These are phyloP conservation scores for Solanum arcanum DNA, from an alignment of 257 asterid species.

Conservation along the genomic window DNA sequence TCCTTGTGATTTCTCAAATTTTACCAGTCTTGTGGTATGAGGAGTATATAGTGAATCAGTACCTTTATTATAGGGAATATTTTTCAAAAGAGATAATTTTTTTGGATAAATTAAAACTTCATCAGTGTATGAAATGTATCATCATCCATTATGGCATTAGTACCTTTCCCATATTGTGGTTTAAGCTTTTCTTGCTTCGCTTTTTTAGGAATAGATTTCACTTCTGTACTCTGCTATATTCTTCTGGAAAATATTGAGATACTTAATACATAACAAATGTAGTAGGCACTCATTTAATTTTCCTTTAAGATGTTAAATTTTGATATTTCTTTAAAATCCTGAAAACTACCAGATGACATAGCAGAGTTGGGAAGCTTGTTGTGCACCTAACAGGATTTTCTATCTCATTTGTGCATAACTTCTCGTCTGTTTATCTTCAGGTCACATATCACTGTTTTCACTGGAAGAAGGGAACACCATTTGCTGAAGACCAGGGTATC, in stretches of 20 bases:
- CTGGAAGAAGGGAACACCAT: conserved; percentile 96
- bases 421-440: conserved; percentile 18
- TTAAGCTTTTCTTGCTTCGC: background rate
- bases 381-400: background rate
- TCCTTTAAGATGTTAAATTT: background rate
- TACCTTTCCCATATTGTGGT: background rate
- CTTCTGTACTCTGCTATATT: background rate
- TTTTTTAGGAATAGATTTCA: background rate
- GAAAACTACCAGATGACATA: background rate
- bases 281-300: background rate
- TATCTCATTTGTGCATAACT: background rate
- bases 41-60: background rate
- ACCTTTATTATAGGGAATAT: background rate
- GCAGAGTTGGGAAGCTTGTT: background rate
- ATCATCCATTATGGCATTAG: background rate
- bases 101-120: background rate
- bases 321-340: background rate
- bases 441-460: conserved; percentile 83
- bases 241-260: background rate
- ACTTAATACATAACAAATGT: background rate
- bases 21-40: background rate
- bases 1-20: background rate
- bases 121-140: background rate
- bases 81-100: background rate
- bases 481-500: conserved; percentile 89